phyloP scores from a whole-genome alignment of 805 yeast species.

The Yarrowia sp. region DNA sequence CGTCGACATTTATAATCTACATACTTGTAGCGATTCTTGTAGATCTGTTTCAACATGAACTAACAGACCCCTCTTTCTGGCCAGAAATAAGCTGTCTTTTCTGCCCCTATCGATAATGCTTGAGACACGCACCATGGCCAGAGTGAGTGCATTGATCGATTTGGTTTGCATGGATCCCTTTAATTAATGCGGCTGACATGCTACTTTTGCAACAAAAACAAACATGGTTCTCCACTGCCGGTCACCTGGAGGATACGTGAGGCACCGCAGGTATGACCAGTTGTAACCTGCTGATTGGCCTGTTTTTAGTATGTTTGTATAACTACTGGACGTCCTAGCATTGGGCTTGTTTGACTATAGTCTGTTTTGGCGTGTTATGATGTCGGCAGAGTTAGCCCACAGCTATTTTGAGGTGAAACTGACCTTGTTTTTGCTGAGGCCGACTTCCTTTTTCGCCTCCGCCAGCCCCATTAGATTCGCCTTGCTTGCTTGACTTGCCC shows the following conservation, averaged over 20 bases:
- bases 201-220: not conserved
- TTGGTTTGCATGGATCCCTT: conserved; percentile 1
- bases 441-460: not conserved
- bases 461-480: not conserved
- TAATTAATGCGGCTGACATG: conserved; percentile 7
- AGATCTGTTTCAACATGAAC: too few species aligned
- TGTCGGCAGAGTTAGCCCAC: not conserved
- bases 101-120: not conserved
- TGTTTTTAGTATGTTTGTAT: not conserved
- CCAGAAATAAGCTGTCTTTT: not conserved
- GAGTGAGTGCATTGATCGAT: conserved; percentile 4
- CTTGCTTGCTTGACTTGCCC: too few species aligned
- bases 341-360: not conserved
- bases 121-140: not conserved
- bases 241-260: not conserved
- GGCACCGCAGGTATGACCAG: not conserved
- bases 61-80: not conserved
- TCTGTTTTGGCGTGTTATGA: not conserved
- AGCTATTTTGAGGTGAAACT: not conserved
- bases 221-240: not conserved
- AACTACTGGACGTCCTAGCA: too few species aligned
- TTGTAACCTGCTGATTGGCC: not conserved
- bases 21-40: too few species aligned
- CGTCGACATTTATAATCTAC: too few species aligned
- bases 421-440: not conserved